Percentiles rank a stretch among this genome's conserved stretches.
Conservation (phyloP, 108 stramenopile species). For the Conticribra guillardii region DNA sequence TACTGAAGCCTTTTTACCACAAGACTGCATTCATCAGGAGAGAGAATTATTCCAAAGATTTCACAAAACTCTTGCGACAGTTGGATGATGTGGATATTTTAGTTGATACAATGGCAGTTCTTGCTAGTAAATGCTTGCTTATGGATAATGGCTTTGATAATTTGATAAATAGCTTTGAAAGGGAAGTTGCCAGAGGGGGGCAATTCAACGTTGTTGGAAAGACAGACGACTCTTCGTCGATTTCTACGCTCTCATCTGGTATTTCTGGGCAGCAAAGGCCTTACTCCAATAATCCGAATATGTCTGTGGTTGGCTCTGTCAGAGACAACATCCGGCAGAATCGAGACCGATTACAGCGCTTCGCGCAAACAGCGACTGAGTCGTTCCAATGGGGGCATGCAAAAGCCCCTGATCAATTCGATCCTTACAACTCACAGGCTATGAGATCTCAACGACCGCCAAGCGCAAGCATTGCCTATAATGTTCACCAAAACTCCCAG, state of each 20-base stretch:
- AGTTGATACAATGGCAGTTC: conserved; percentile 76
- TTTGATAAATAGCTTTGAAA: conserved; percentile 26
- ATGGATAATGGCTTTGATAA: conserved; percentile 25
- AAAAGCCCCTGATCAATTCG: conserved; percentile 1
- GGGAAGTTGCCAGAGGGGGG: conserved; percentile 4
- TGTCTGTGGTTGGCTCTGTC: conserved; percentile 35
- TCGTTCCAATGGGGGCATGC: conserved; percentile 16
- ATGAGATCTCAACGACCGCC: background rate
- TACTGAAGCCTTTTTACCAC: conserved; percentile 70
- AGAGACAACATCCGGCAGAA: conserved; percentile 45
- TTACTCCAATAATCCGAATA: background rate
- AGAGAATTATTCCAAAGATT: conserved; percentile 44
- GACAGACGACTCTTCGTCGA: background rate
- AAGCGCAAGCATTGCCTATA: conserved; percentile 22
- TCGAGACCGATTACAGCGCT: conserved; percentile 40
- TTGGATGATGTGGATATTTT: conserved; percentile 78
- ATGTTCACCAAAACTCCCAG: conserved; percentile 20
- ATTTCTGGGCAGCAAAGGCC: background rate
- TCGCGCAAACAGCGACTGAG: conserved; percentile 46
- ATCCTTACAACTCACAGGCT: background rate
- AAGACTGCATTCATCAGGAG: conserved; percentile 63
- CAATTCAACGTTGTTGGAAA: background rate
- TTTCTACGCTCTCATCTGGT: conserved; percentile 1
- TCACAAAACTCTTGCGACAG: conserved; percentile 57
- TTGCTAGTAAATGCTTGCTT: conserved; percentile 56